A percentile compares a stretch with the other conserved stretches of the same genome.
These are phyloP conservation scores for Fragilariopsis cylindrus DNA, from an alignment of 108 stramenopile genomes.

Conservation along the genomic window DNA sequence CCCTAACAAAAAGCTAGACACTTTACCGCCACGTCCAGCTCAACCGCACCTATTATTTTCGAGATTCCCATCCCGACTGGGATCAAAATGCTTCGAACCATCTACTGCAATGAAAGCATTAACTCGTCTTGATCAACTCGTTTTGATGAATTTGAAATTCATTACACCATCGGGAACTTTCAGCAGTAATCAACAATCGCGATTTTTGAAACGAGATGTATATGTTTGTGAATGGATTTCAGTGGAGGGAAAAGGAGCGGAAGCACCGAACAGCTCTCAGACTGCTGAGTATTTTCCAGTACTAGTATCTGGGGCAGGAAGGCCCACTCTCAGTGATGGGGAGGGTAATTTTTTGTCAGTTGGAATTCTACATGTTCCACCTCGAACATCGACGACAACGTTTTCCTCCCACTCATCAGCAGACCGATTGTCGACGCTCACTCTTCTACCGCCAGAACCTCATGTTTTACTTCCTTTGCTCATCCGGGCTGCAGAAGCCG, in stretches of 20 bases:
- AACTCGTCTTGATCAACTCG: conserved; percentile 66
- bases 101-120: conserved; percentile 63
- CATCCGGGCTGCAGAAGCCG: conserved; percentile 64
- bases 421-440: conserved; percentile 54
- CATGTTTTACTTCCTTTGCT: conserved; percentile 77
- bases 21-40: conserved; percentile 71
- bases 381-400: conserved; percentile 27
- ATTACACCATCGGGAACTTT: conserved; percentile 25
- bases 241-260: conserved; percentile 39
- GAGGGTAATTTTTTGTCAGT: conserved; percentile 59
- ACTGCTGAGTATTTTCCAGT: conserved; percentile 71
- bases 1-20: conserved; percentile 72
- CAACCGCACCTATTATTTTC: conserved; percentile 70
- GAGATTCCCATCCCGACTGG: conserved; percentile 58
- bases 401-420: conserved; percentile 21
- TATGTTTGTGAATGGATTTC: conserved; percentile 82
- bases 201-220: conserved; percentile 67
- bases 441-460: conserved; percentile 80
- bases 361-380: conserved; percentile 75
- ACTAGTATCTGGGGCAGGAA: conserved; percentile 62
- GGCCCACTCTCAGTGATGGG: conserved; percentile 54
- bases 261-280: conserved; percentile 21
- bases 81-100: conserved; percentile 69
- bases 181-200: conserved; percentile 27
- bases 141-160: conserved; percentile 52